phyloP scores from a whole-genome alignment of 2,329 filamentous ascomycete species.

The Microdochium bolleyi region DNA sequence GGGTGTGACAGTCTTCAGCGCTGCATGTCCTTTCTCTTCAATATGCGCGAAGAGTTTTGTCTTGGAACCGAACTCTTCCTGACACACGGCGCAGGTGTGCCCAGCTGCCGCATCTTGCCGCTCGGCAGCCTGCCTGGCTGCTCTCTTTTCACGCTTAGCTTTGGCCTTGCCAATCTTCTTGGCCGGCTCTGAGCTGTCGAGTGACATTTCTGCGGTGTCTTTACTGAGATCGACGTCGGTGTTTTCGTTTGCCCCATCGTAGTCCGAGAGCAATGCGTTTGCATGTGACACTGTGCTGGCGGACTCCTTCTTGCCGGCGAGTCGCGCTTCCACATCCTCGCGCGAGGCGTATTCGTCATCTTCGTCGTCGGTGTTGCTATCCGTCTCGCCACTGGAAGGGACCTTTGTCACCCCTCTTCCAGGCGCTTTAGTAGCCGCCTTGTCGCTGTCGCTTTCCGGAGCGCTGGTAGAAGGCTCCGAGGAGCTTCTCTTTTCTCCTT shows the following conservation, averaged over 20 bases:
- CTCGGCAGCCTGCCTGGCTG: constrained; percentile 28
- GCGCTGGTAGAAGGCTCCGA: neutral
- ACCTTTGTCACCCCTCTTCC: no score
- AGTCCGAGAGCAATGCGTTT: constrained; percentile 6
- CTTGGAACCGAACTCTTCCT: constrained; percentile 47
- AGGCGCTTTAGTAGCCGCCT: no score
- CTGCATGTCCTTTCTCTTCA: constrained; percentile 56
- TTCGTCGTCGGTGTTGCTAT: constrained; percentile 4
- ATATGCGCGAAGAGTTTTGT: constrained; percentile 70
- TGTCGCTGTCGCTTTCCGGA: constrained; percentile 1
- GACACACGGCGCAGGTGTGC: constrained; percentile 37
- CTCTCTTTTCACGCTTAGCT: constrained; percentile 40
- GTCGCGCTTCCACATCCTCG: constrained; percentile 30
- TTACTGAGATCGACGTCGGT: constrained; percentile 5
- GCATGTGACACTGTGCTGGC: constrained; percentile 2
- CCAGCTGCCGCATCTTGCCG: constrained; percentile 24
- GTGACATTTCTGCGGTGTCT: constrained; percentile 14
- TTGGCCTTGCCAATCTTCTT: constrained; percentile 44
- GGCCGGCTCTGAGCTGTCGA: constrained; percentile 13
- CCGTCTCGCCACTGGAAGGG: constrained; percentile 1
- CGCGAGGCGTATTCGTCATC: constrained; percentile 40
- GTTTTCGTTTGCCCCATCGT: constrained; percentile 1
- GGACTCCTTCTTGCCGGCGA: constrained; percentile 10
- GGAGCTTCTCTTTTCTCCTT: neutral
- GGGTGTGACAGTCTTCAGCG: constrained; percentile 24